These are phyloP conservation scores for Blastocystis sp. DNA, from an alignment of 352 stramenopile genomes.

Conservation along the genomic window DNA sequence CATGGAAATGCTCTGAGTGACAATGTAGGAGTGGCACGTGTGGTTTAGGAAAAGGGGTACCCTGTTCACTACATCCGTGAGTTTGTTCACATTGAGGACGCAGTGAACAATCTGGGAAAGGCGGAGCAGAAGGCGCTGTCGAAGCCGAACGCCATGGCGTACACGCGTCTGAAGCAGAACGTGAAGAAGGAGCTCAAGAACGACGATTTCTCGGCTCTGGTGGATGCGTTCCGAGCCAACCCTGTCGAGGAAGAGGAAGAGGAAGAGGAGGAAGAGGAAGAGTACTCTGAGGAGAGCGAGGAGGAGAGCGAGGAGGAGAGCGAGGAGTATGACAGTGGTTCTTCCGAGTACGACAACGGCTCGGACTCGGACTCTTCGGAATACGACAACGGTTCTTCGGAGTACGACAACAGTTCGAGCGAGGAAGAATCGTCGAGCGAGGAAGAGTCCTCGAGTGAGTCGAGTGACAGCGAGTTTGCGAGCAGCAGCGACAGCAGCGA, in stretches of 20 bases:
- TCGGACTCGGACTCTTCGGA: background rate
- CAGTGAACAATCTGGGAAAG: background rate
- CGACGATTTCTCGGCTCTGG: background rate
- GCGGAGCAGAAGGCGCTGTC: background rate
- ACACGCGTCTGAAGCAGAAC: constrained; percentile 26
- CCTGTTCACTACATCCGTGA: constrained; percentile 8
- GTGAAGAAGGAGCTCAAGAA: constrained; percentile 47
- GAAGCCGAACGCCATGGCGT: constrained; percentile 35
- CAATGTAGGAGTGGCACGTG: background rate
- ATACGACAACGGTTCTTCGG: background rate
- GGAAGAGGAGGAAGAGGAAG: constrained; percentile 1
- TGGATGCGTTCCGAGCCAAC: constrained; percentile 8
- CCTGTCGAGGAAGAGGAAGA: background rate
- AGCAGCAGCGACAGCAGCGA: constrained; percentile 29
- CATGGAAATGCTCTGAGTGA: constrained; percentile 10
- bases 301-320: background rate
- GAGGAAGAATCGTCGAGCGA: background rate
- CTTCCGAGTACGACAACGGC: background rate
- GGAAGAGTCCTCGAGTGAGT: background rate
- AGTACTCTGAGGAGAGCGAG: background rate
- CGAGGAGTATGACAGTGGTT: constrained; percentile 33
- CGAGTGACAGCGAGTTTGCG: constrained; percentile 26
- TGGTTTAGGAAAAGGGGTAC: background rate
- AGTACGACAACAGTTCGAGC: background rate
- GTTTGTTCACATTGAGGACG: background rate